These are phyloP conservation scores for Dentipellis sp. DNA, from an alignment of 768 basidiomycete species.

Conservation along the genomic window DNA sequence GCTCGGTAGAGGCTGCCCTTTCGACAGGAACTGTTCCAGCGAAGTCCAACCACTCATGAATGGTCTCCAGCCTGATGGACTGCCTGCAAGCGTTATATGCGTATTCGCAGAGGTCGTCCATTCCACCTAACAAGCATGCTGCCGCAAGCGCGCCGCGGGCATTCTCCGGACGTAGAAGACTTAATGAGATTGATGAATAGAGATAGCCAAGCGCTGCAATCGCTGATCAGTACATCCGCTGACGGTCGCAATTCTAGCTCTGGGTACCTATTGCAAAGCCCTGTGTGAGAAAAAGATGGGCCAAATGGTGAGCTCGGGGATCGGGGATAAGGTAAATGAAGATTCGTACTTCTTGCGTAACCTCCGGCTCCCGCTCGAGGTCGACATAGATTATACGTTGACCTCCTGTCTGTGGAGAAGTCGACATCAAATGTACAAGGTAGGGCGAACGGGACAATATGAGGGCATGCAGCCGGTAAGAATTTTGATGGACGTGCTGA, in stretches of 20 bases:
- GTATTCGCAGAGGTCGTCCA: conserved; percentile 76
- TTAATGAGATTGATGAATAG: conserved; percentile 65
- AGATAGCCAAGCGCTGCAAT: conserved; percentile 66
- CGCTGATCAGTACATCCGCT: conserved; percentile 8
- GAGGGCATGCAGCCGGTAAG: conserved; percentile 75
- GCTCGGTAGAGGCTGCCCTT: not conserved
- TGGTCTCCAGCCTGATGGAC: conserved; percentile 67
- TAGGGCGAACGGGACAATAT: conserved; percentile 83
- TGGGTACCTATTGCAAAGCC: conserved; percentile 2
- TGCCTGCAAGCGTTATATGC: conserved; percentile 72
- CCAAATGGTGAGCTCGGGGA: not conserved
- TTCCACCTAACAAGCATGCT: conserved; percentile 75
- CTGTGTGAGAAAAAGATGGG: not conserved
- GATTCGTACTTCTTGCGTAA: conserved; percentile 69
- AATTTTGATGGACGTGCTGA: conserved; percentile 67
- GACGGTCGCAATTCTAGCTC: conserved; percentile 2
- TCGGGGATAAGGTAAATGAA: not conserved
- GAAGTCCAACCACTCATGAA: conserved; percentile 73
- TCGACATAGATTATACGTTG: conserved; percentile 67
- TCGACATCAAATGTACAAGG: conserved; percentile 83
- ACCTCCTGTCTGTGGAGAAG: conserved; percentile 56
- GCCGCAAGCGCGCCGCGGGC: conserved; percentile 81
- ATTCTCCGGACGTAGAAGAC: conserved; percentile 64
- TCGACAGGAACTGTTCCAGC: conserved; percentile 35
- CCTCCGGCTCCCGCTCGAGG: conserved; percentile 70